These are phyloP conservation scores for Monilinia fructigena DNA, from an alignment of 2,329 filamentous ascomycete genomes.

Conservation along the genomic window DNA sequence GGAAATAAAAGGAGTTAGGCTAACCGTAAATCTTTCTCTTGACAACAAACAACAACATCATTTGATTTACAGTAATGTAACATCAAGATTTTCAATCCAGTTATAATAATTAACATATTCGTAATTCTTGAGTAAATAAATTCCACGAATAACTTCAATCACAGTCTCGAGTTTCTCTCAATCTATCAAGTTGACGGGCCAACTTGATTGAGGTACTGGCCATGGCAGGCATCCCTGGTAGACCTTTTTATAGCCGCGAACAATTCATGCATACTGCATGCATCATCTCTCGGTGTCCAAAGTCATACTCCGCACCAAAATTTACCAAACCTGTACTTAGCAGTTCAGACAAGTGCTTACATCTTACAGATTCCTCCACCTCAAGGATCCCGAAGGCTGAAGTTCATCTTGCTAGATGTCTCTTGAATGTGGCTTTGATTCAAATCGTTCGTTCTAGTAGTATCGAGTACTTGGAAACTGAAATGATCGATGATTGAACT, in stretches of 20 bases:
- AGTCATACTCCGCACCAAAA: slow-evolving; percentile 11
- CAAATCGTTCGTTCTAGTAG: neutral
- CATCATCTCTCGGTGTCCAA: slow-evolving; percentile 10
- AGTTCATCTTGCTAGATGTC: neutral
- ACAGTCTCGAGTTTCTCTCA: neutral
- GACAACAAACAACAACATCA: neutral
- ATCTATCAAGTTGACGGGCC: slow-evolving; percentile 4
- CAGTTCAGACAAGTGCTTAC: slow-evolving; percentile 20
- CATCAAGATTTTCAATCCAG: neutral
- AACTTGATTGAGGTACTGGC: slow-evolving; percentile 1
- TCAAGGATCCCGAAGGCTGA: neutral
- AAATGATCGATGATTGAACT: neutral
- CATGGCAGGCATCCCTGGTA: slow-evolving; percentile 8
- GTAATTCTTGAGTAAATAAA: neutral
- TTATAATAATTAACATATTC: no score
- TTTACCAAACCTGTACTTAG: neutral
- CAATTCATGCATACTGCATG: slow-evolving; percentile 11
- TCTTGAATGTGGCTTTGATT: neutral
- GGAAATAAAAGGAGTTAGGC: slow-evolving; percentile 15
- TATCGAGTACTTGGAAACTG: neutral
- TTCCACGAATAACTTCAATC: neutral
- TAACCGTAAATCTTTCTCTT: neutral
- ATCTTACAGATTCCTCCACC: neutral
- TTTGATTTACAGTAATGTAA: neutral
- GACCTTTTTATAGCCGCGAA: neutral